These are phyloP conservation scores for Mixia osmundae DNA, from an alignment of 1,284 basidiomycete genomes.

Conservation along the genomic window DNA sequence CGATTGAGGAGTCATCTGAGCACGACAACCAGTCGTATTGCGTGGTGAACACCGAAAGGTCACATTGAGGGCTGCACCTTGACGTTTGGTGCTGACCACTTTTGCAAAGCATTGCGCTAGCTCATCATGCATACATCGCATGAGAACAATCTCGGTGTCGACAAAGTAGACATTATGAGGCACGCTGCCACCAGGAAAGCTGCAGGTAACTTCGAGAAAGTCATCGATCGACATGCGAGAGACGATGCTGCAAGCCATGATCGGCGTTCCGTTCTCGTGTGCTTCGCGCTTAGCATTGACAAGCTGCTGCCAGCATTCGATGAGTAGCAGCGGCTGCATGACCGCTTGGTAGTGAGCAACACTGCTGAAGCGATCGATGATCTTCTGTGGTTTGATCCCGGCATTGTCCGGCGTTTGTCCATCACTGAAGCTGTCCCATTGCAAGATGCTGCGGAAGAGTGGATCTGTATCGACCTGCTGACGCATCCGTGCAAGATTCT, in stretches of 20 bases:
- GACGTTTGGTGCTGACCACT: too few relatives aligned
- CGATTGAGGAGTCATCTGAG: too few relatives aligned
- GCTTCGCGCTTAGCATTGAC: slow-evolving; percentile 40
- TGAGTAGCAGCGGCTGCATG: slow-evolving; percentile 67
- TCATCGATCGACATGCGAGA: slow-evolving; percentile 42
- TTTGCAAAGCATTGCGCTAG: too few relatives aligned
- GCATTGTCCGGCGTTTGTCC: slow-evolving; percentile 6
- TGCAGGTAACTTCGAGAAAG: slow-evolving; percentile 42
- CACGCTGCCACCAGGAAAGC: slow-evolving; percentile 26
- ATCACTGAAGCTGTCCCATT: slow-evolving; percentile 38
- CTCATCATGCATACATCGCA: too few relatives aligned
- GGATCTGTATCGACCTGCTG: slow-evolving; percentile 61
- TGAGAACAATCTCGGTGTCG: slow-evolving; percentile 55
- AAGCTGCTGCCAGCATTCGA: slow-evolving; percentile 85
- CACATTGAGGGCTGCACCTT: too few relatives aligned
- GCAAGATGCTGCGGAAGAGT: slow-evolving; percentile 53
- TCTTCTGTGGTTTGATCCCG: slow-evolving; percentile 21
- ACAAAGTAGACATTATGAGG: slow-evolving; percentile 46
- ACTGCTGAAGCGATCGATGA: slow-evolving; percentile 43
- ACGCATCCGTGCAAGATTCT: slow-evolving; percentile 34
- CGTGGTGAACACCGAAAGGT: too few relatives aligned
- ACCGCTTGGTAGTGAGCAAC: slow-evolving; percentile 46
- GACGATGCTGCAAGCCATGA: slow-evolving; percentile 34
- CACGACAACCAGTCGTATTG: too few relatives aligned
- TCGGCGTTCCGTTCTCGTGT: slow-evolving; percentile 23